Evolutionary conservation across 2,329 filamentous ascomycete species (phyloP), one percentile per base, ranked within the genome.

Genomic region (Aspergillus sp.): DNA sequence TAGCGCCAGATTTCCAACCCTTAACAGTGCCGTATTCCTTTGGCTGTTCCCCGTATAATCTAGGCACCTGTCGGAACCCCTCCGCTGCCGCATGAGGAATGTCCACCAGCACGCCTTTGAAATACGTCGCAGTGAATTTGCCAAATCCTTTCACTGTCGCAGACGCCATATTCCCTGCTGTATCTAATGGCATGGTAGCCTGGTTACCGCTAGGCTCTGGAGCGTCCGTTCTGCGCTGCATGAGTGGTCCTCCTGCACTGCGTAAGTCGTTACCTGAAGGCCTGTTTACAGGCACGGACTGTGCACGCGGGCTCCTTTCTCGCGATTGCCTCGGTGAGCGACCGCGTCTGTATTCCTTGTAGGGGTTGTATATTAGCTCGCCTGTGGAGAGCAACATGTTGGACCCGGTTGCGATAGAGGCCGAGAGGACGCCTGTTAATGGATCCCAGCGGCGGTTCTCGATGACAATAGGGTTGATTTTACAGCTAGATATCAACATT

Each of bases 61-160:
- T 68, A 0, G 75, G 76, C 1, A 73, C 61, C 3, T 66, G 66
- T 24, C 69, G 67, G 12, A 77, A 59, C 0, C 74, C 75, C 52
- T 77, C 72, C 1, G 74, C 59, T 4, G 70, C 51, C 1, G 76
- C 75, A 4, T 72, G 62, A 0, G 75, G 75, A 23, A 77, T 60
- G 47, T 77, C 73, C 2, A 77, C 69, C 3, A 73, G 47, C 0
- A 66, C 46, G 6, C 73, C 75, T 54, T 75, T 75, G 53, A 64
- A 65, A 37, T 68, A 64, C 9, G 59, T 59, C 3, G 63, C 65
- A 3, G 65, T 44, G 24, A 73, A 61, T 12, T 68, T 68, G 7
- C 65, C 67, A 1, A 74, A 40, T 5, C 66, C 58, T 9, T 66
- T 67, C 1, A 62, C 60, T 0, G 63, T 64, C n/a, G 62, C 62